Evolutionary conservation across 2,329 filamentous ascomycete species (phyloP).

Genomic region (Mariannaea sp.): DNA sequence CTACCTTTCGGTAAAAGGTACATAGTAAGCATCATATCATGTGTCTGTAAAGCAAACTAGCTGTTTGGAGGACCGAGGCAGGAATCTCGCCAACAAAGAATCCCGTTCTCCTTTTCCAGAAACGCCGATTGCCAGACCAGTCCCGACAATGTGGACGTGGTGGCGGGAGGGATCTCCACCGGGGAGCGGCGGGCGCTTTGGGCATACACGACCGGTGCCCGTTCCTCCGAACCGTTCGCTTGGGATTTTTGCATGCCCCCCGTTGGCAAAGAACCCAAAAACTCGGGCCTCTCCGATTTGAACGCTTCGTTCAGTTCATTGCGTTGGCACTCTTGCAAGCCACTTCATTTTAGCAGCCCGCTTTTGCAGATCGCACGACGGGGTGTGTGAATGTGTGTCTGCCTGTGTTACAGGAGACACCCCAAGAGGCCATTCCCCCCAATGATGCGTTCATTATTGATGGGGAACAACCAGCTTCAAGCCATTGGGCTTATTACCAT

Average conservation of each 20-base stretch:
- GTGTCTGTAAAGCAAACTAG: too few species aligned
- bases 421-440: too few species aligned
- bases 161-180: not conserved
- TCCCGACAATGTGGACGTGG: not conserved
- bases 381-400: not conserved
- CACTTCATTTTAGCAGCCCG: not conserved
- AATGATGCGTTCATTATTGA: too few species aligned
- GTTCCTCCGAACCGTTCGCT: constrained; percentile 17
- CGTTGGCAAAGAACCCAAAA: not conserved
- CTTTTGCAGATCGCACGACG: constrained; percentile 2
- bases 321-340: not conserved
- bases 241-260: constrained; percentile 8
- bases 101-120: not conserved
- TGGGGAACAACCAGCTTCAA: too few species aligned
- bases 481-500: too few species aligned
- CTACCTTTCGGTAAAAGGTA: too few species aligned
- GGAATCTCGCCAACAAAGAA: too few species aligned
- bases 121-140: not conserved
- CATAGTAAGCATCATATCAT: too few species aligned
- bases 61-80: too few species aligned
- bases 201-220: constrained; percentile 3
- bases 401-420: too few species aligned
- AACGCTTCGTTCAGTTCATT: not conserved
- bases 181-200: constrained; percentile 5
- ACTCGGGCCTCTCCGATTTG: not conserved